Percentiles rank a stretch among this genome's conserved stretches.
Conservation (phyloP, 2,329 filamentous ascomycete species). For the Colletotrichum shisoi region DNA sequence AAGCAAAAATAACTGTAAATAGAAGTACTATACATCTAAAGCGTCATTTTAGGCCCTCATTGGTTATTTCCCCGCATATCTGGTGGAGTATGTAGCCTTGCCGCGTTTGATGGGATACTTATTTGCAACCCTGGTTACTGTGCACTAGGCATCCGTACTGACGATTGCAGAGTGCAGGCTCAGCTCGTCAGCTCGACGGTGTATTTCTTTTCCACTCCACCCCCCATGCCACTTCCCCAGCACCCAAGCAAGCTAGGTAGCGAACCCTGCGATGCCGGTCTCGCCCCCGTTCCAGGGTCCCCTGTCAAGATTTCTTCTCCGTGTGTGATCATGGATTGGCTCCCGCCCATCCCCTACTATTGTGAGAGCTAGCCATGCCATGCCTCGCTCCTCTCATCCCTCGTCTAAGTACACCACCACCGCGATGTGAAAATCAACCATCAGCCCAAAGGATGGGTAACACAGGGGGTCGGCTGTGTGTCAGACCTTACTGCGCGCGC, state of each 20-base stretch:
- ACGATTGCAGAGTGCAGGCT: background rate
- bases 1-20: no score
- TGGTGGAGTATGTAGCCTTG: no score
- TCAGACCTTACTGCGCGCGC: slow-evolving; percentile 20
- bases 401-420: background rate
- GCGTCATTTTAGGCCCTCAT: no score
- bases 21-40: no score
- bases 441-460: slow-evolving; percentile 33
- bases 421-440: slow-evolving; percentile 12
- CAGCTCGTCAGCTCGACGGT: background rate
- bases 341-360: slow-evolving; percentile 19
- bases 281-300: slow-evolving; percentile 18
- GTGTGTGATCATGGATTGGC: slow-evolving; percentile 22
- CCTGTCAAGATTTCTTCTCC: slow-evolving; percentile 15
- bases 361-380: slow-evolving; percentile 18
- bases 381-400: slow-evolving; percentile 12
- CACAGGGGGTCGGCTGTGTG: slow-evolving; percentile 3
- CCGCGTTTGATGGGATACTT: no score
- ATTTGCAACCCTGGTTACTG: no score
- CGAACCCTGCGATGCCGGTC: background rate
- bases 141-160: no score
- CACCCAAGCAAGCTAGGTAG: slow-evolving; percentile 1
- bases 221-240: no score
- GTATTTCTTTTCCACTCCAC: background rate
- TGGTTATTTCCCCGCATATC: no score